These are phyloP conservation scores for Nicotiana otophora DNA, from an alignment of 257 asterid species.

Conservation along the genomic window DNA sequence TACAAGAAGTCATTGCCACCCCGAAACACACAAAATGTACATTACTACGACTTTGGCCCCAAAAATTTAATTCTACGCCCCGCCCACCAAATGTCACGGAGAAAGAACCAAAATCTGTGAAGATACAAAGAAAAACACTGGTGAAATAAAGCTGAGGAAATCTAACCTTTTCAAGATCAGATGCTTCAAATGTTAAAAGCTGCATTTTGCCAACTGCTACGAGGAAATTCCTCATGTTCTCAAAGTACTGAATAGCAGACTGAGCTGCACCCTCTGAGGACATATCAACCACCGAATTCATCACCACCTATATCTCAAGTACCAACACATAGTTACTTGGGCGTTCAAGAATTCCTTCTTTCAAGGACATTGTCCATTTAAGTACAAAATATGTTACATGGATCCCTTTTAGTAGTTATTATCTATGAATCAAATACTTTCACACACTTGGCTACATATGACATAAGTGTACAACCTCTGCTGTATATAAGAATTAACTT, in stretches of 20 bases:
- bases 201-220: conserved; percentile 79
- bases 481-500: not conserved
- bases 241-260: conserved; percentile 89
- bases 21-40: too few species aligned
- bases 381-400: not conserved
- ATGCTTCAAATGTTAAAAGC: conserved; percentile 82
- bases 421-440: not conserved
- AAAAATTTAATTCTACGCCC: too few species aligned
- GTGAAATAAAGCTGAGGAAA: not conserved
- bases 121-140: not conserved
- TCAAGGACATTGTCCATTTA: not conserved
- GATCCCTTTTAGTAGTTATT: not conserved
- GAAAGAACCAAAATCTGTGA: too few species aligned
- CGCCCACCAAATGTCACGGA: too few species aligned
- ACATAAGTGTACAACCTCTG: not conserved
- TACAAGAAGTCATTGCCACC: not conserved
- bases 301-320: conserved; percentile 57
- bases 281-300: conserved; percentile 67
- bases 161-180: conserved; percentile 84
- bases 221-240: conserved; percentile 84
- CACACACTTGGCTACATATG: not conserved
- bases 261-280: conserved; percentile 92
- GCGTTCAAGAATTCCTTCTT: not conserved
- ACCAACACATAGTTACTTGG: not conserved
- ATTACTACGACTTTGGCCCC: too few species aligned